A percentile compares a stretch with the other conserved stretches of the same genome.
These are phyloP conservation scores for Stephanodiscus minutulus DNA, from an alignment of 108 stramenopile genomes.

Conservation along the genomic window DNA sequence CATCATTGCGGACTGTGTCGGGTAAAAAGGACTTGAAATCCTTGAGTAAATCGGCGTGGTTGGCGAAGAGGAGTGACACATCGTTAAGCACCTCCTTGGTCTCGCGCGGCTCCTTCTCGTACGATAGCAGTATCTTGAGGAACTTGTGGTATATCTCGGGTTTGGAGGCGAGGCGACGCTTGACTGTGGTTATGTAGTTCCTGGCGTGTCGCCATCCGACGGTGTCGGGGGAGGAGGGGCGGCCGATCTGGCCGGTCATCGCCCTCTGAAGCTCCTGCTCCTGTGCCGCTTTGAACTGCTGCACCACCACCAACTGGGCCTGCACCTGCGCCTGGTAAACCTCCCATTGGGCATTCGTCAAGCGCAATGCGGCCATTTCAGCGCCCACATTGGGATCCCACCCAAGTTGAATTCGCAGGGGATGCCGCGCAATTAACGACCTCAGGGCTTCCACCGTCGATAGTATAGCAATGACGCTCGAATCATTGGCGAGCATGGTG, in stretches of 20 bases:
- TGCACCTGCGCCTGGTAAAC: constrained; percentile 53
- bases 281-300: constrained; percentile 55
- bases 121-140: constrained; percentile 98
- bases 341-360: constrained; percentile 81
- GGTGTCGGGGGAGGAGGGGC: too few species aligned
- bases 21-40: constrained; percentile 99
- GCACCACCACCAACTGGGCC: constrained; percentile 18
- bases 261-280: constrained; percentile 57
- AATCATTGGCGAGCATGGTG: constrained; percentile 81
- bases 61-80: constrained; percentile 94
- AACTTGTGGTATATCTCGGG: constrained; percentile 96
- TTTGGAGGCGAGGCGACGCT: constrained; percentile 92
- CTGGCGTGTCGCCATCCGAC: constrained; percentile 99
- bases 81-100: constrained; percentile 97
- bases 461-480: constrained; percentile 78
- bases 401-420: constrained; percentile 62
- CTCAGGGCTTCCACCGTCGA: constrained; percentile 70
- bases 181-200: constrained; percentile 97
- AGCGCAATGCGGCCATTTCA: constrained; percentile 71
- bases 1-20: constrained; percentile 98
- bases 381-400: constrained; percentile 71
- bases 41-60: constrained; percentile 97
- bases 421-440: constrained; percentile 74
- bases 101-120: constrained; percentile 97
- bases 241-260: too few species aligned